Evolutionary conservation across 2,329 filamentous ascomycete genomes (phyloP).

Genomic region (Periconia digitata): DNA sequence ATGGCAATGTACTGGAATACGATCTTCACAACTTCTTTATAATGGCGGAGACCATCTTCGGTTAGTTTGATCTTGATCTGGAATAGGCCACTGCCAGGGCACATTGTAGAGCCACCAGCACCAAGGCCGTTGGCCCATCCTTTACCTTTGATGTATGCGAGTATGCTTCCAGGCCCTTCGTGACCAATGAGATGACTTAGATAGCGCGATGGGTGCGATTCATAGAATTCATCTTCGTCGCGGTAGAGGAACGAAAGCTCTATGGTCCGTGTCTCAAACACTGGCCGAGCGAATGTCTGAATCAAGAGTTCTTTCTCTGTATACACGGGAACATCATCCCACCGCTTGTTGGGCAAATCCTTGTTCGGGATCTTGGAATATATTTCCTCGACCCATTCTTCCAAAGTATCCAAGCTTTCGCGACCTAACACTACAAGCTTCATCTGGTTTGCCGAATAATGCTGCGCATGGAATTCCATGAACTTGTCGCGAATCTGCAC

Average conservation of each 20-base stretch:
- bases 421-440: conserved; percentile 85
- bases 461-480: conserved; percentile 84
- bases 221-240: conserved; percentile 78
- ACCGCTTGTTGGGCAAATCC: conserved; percentile 67
- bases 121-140: conserved; percentile 86
- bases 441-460: conserved; percentile 93
- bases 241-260: conserved; percentile 82
- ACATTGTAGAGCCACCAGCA: conserved; percentile 73
- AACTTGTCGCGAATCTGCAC: conserved; percentile 88
- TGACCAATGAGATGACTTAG: conserved; percentile 89
- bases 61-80: conserved; percentile 79
- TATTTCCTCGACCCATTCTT: conserved; percentile 80
- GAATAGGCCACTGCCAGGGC: conserved; percentile 79
- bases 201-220: conserved; percentile 81
- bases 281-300: conserved; percentile 85
- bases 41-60: conserved; percentile 79
- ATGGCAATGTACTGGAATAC: conserved; percentile 92
- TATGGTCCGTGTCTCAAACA: conserved; percentile 81
- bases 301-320: conserved; percentile 63
- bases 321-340: conserved; percentile 65
- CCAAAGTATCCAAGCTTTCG: conserved; percentile 78
- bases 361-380: conserved; percentile 84
- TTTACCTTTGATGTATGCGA: conserved; percentile 85
- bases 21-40: conserved; percentile 77
- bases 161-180: conserved; percentile 87